Evolutionary conservation across 2,329 filamentous ascomycete genomes (phyloP).

Genomic region (Cladosporium austrohemisphaericum): DNA sequence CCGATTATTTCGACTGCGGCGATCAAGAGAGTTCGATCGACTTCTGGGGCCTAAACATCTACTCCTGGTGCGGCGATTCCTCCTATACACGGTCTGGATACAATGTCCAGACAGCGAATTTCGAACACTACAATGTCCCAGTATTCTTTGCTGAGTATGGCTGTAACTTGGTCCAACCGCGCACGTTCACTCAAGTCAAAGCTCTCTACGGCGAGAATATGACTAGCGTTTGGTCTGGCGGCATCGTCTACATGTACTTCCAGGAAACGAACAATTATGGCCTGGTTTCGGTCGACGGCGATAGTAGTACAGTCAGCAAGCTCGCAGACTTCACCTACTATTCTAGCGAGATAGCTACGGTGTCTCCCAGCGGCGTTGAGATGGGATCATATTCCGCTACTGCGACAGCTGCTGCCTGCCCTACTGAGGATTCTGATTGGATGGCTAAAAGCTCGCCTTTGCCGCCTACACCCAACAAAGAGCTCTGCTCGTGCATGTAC

Average conservation of each 20-base stretch:
- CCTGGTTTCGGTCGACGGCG: constrained; percentile 62
- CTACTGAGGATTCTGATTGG: constrained; percentile 63
- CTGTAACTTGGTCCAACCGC: constrained; percentile 75
- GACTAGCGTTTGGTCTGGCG: constrained; percentile 86
- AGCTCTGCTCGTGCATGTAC: constrained; percentile 84
- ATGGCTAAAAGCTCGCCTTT: constrained; percentile 62
- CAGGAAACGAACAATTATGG: constrained; percentile 75
- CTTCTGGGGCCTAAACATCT: constrained; percentile 86
- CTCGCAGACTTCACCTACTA: constrained; percentile 69
- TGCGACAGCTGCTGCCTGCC: constrained; percentile 70
- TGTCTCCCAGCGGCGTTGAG: constrained; percentile 62
- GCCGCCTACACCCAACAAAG: constrained; percentile 73
- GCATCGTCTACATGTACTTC: constrained; percentile 91
- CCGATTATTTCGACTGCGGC: constrained; percentile 89
- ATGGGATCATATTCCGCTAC: constrained; percentile 65
- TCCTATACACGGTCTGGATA: constrained; percentile 69
- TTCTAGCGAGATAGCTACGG: constrained; percentile 64
- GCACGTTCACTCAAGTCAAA: constrained; percentile 72
- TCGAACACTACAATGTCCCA: constrained; percentile 76
- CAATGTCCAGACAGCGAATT: constrained; percentile 76
- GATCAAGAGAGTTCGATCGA: constrained; percentile 68
- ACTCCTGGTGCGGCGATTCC: constrained; percentile 68
- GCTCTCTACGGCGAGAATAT: constrained; percentile 78
- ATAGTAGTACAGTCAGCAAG: constrained; percentile 44
- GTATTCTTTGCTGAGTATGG: constrained; percentile 82